phyloP scores from a whole-genome alignment of 1,284 basidiomycete genomes.

The Apiotrichum sp. region DNA sequence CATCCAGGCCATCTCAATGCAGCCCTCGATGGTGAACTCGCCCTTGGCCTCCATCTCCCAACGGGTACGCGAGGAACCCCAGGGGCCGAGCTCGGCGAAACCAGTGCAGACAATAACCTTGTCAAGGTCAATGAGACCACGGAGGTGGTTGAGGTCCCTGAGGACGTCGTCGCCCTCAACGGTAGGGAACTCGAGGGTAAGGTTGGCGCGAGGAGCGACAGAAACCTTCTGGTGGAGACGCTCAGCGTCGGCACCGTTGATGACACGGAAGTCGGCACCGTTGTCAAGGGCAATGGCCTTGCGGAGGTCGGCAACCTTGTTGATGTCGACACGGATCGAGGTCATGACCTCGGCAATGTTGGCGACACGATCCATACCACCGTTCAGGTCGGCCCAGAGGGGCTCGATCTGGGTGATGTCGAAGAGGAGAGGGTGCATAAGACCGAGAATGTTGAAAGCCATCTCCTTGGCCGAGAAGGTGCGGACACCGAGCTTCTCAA shows the following conservation, averaged over 20 bases:
- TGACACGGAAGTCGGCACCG: constrained; percentile 85
- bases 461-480: constrained; percentile 99
- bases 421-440: constrained; percentile 97
- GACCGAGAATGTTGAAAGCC: constrained; percentile 98
- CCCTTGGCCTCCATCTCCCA: constrained; percentile 99
- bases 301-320: constrained; percentile 81
- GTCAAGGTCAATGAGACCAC: constrained; percentile 85
- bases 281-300: constrained; percentile 91
- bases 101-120: constrained; percentile 94
- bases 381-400: constrained; percentile 95
- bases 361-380: constrained; percentile 93
- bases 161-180: constrained; percentile 64
- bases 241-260: constrained; percentile 88
- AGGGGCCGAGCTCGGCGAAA: constrained; percentile 96
- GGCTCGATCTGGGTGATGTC: constrained; percentile 99
- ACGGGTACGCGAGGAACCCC: constrained; percentile 95
- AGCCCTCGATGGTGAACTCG: constrained; percentile 90
- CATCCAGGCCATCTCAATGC: constrained; percentile 99
- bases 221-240: constrained; percentile 86
- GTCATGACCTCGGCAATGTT: constrained; percentile 87
- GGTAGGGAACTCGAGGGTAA: constrained; percentile 87
- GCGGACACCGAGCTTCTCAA: constrained; percentile 88
- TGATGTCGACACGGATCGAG: constrained; percentile 70
- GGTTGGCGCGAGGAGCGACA: constrained; percentile 93
- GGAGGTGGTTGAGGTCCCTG: constrained; percentile 66